A percentile compares a stretch with the other conserved stretches of the same genome.
These are phyloP conservation scores for Penicillium hordei DNA, from an alignment of 2,329 filamentous ascomycete genomes.

Conservation along the genomic window DNA sequence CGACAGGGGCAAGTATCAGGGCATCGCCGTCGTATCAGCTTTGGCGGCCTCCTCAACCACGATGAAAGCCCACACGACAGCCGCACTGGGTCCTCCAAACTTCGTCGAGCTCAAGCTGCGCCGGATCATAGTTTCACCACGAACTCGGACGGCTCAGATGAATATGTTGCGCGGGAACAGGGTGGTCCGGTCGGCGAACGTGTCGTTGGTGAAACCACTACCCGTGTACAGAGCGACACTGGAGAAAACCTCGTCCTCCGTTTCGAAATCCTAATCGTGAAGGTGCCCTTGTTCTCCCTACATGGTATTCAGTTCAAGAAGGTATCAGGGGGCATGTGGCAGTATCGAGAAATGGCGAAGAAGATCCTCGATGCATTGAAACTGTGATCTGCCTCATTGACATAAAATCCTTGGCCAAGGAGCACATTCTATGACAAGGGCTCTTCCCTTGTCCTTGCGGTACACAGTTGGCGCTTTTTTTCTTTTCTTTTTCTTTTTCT, in stretches of 20 bases:
- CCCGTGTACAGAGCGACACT: conserved; percentile 85
- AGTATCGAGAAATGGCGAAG: conserved; percentile 98
- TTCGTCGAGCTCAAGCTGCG: conserved; percentile 46
- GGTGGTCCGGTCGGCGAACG: conserved; percentile 52
- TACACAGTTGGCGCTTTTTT: conserved; percentile 8
- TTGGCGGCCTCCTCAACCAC: conserved; percentile 67
- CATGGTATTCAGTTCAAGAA: conserved; percentile 99
- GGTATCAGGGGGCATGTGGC: conserved; percentile 92
- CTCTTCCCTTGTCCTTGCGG: neutral
- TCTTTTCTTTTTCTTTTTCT: neutral
- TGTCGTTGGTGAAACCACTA: conserved; percentile 82
- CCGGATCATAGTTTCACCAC: conserved; percentile 72
- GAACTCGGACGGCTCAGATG: conserved; percentile 82
- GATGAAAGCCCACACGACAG: conserved; percentile 67
- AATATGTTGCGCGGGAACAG: conserved; percentile 58
- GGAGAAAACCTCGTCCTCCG: conserved; percentile 79
- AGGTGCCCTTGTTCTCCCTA: conserved; percentile 86
- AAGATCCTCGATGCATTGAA: conserved; percentile 85
- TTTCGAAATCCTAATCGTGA: conserved; percentile 97
- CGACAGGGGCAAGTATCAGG: conserved; percentile 46
- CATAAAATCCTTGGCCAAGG: neutral
- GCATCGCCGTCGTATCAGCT: conserved; percentile 79
- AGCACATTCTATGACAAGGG: neutral
- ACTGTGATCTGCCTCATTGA: conserved; percentile 53
- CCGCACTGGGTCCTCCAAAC: conserved; percentile 49